Base-by-base conservation (phyloP, 768 basidiomycete genomes). In the Auricularia sp. region DNA sequence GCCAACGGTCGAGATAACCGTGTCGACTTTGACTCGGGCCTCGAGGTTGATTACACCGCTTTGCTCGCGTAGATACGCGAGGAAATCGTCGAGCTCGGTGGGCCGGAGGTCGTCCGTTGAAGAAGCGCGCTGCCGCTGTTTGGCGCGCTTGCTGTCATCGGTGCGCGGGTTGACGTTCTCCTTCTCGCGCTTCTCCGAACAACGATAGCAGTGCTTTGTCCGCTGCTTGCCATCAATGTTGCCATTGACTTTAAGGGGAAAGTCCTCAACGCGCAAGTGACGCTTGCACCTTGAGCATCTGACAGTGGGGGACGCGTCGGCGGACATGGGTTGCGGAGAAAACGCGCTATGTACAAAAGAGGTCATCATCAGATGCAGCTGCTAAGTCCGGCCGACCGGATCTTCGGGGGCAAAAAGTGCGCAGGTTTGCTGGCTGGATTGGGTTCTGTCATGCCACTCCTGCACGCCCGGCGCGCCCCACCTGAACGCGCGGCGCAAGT, bases 391-490 rank as follows among this genome's bases (percentile, higher is more conserved):
- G 36, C 36, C 36, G 36, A 12, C 36, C 36, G 36, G 36, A 39
- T 39, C 36, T 39, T 39, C 7, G 36, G 7, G 36, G 36, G 36
- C 36, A 12, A 6, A 6, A 39, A 39, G 23, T 39, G 36, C 36
- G 36, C 36, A 39, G 36, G 1, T 7, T 12, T 12, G 36, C 12
- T 39, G 36, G 36, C 7, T 39, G 36, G 36, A 39, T 39, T 7
- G 36, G 7, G 36, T 39, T 39, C 12, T 12, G 36, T 39, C n/a
- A n/a, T n/a, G n/a, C 62, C 62, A 63, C 18, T 63, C 29, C 35
- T 63, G 62, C 35, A 63, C 62, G 4, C 62, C 62, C 35, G 18
- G 18, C 33, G 34, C 8, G 35, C 29, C 54, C 21, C 54, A 63
- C 33, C 34, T 53, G 47, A 63, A 63, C 12, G 51, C 29, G 29